Percentiles rank a stretch among this genome's conserved stretches.
phyloP scores from a whole-genome alignment of 73 alveolate genomes.

The Paramecium primaurelia region DNA sequence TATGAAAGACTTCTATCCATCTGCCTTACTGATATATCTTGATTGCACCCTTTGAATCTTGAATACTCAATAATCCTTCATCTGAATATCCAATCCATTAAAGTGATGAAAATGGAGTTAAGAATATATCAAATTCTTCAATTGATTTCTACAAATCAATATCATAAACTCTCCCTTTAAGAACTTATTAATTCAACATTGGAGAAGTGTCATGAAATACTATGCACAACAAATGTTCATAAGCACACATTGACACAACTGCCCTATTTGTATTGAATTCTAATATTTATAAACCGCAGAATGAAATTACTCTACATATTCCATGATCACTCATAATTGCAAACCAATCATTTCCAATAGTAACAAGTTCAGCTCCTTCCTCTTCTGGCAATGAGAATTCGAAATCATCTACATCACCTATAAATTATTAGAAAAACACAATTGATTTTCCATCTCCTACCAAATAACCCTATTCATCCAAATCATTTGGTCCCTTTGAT shows the following conservation, averaged over 20 bases:
- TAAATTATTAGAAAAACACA: neutral
- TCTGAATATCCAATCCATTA: constrained; percentile 60
- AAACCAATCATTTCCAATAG: constrained; percentile 61
- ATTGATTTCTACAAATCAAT: neutral
- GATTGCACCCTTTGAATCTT: constrained; percentile 40
- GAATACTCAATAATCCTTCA: constrained; percentile 38
- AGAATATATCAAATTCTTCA: constrained; percentile 37
- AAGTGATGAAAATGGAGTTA: constrained; percentile 24
- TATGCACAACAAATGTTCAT: constrained; percentile 9
- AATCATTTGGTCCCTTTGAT: constrained; percentile 28
- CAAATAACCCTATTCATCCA: neutral
- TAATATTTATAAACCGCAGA: constrained; percentile 15
- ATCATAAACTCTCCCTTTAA: constrained; percentile 46
- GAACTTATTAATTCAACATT: neutral
- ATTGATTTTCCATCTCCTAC: neutral
- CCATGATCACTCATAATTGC: constrained; percentile 54
- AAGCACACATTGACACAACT: constrained; percentile 42
- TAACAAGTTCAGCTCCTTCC: constrained; percentile 44
- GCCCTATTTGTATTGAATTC: constrained; percentile 36
- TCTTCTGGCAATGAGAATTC: neutral
- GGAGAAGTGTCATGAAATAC: constrained; percentile 53
- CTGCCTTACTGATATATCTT: neutral
- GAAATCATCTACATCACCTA: neutral
- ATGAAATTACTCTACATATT: constrained; percentile 24
- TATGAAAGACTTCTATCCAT: constrained; percentile 6